Conservation (phyloP, 306 rosid species). For the Quercus mongolica region DNA sequence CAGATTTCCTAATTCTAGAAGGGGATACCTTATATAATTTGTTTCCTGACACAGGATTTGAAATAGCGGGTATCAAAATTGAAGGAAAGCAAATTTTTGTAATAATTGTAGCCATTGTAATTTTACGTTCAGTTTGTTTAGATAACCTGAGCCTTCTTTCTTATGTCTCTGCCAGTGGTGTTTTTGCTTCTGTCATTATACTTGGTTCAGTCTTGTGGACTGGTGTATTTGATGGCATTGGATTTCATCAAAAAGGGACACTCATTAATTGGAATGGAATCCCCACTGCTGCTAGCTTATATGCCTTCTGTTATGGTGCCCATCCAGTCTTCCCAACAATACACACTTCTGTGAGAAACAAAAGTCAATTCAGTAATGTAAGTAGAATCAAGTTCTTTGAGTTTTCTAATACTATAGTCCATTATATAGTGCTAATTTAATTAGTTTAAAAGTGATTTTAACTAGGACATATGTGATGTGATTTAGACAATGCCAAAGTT, state of each 20-base stretch:
- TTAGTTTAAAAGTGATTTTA: no score
- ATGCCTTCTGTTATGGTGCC: slow-evolving; percentile 75
- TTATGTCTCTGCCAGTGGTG: slow-evolving; percentile 80
- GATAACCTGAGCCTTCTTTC: slow-evolving; percentile 70
- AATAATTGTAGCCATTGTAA: slow-evolving; percentile 45
- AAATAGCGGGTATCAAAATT: slow-evolving; percentile 38
- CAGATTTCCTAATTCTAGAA: slow-evolving; percentile 74
- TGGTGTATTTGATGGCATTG: slow-evolving; percentile 55
- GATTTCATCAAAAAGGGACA: slow-evolving; percentile 46
- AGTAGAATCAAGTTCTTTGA: slow-evolving; percentile 14
- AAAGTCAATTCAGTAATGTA: slow-evolving; percentile 72
- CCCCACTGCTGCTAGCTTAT: slow-evolving; percentile 68
- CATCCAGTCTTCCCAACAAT: slow-evolving; percentile 88
- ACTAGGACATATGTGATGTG: no score
- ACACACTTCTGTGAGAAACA: slow-evolving; percentile 67
- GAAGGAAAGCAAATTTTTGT: slow-evolving; percentile 49
- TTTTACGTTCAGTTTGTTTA: slow-evolving; percentile 75
- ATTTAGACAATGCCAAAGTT: no score
- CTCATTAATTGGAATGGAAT: slow-evolving; percentile 54
- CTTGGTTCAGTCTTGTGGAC: slow-evolving; percentile 59
- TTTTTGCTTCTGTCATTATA: slow-evolving; percentile 58
- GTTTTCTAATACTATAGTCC: no score
- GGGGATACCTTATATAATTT: slow-evolving; percentile 70
- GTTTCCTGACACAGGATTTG: slow-evolving; percentile 34
- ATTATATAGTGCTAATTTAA: no score